phyloP scores from a whole-genome alignment of 371 early-diverging fungal species.

The Lichtheimia corymbifera region DNA sequence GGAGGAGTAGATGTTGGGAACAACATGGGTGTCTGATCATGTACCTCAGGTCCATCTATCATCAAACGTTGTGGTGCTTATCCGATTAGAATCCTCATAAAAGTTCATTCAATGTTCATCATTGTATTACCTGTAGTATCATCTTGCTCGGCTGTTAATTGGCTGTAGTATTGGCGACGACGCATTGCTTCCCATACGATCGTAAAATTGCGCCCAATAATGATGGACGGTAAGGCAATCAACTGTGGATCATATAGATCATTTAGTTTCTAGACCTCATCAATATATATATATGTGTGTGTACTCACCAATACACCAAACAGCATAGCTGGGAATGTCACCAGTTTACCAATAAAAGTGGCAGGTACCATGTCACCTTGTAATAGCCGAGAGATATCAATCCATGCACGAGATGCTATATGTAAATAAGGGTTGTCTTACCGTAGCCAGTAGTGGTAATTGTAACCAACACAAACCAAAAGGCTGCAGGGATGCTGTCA shows the following conservation, averaged over 20 bases:
- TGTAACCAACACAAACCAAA: slow-evolving; percentile 84
- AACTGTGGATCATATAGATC: slow-evolving; percentile 30
- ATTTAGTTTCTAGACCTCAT: slow-evolving; percentile 1
- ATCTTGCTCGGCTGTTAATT: slow-evolving; percentile 8
- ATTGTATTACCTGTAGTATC: slow-evolving; percentile 1
- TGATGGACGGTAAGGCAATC: slow-evolving; percentile 87
- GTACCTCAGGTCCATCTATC: slow-evolving; percentile 3
- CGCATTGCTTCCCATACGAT: slow-evolving; percentile 84
- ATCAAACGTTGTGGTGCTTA: too few species aligned
- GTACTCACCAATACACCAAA: slow-evolving; percentile 70
- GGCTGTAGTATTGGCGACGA: slow-evolving; percentile 27
- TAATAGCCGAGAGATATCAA: background rate
- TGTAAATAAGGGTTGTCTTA: slow-evolving; percentile 11
- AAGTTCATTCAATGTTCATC: too few species aligned
- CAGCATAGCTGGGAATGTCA: slow-evolving; percentile 87
- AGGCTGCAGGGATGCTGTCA: slow-evolving; percentile 82
- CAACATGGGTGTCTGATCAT: background rate
- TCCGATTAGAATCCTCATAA: too few species aligned
- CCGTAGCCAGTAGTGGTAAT: slow-evolving; percentile 89
- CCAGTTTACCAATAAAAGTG: slow-evolving; percentile 81
- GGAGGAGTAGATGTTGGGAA: slow-evolving; percentile 8
- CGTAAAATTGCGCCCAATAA: slow-evolving; percentile 86
- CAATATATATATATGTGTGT: background rate
- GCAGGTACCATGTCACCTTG: slow-evolving; percentile 79
- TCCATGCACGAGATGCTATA: too few species aligned